Percentiles rank a stretch among this genome's conserved stretches.
phyloP scores from a whole-genome alignment of 1,139 yeast species.

The Eremothecium cymbalariae region DNA sequence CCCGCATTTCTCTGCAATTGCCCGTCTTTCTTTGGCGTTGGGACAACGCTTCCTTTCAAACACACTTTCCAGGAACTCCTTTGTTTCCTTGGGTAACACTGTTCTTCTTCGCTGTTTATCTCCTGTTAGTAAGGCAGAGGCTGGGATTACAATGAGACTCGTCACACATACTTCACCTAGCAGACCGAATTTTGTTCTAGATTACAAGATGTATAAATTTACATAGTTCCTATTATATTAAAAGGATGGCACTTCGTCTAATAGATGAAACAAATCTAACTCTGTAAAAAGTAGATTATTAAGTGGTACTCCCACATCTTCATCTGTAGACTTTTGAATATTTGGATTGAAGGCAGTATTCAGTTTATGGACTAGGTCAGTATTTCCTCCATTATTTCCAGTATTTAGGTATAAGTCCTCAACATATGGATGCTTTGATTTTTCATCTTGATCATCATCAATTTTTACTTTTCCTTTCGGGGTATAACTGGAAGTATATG shows the following conservation, averaged over 20 bases:
- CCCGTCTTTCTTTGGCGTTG: slow-evolving; percentile 13
- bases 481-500: slow-evolving; percentile 2
- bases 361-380: too few relatives aligned
- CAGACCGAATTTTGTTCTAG: not conserved
- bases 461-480: not conserved
- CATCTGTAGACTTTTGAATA: not conserved
- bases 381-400: not conserved
- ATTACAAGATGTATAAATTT: not conserved
- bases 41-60: slow-evolving; percentile 14
- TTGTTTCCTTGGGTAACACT: slow-evolving; percentile 12
- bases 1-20: slow-evolving; percentile 15
- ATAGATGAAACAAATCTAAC: not conserved
- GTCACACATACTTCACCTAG: slow-evolving; percentile 6
- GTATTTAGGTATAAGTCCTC: slow-evolving; percentile 8
- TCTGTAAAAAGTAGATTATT: slow-evolving; percentile 1
- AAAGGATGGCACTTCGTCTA: slow-evolving; percentile 1
- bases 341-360: too few relatives aligned
- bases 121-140: slow-evolving; percentile 3
- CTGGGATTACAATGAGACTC: slow-evolving; percentile 6
- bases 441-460: not conserved
- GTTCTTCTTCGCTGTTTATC: slow-evolving; percentile 9
- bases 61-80: slow-evolving; percentile 12
- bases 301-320: not conserved
- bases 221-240: slow-evolving; percentile 2
- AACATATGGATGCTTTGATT: slow-evolving; percentile 8